A percentile compares a stretch with the other conserved stretches of the same genome.
phyloP scores from a whole-genome alignment of 768 basidiomycete genomes.

The Cystofilobasidium capitatum region DNA sequence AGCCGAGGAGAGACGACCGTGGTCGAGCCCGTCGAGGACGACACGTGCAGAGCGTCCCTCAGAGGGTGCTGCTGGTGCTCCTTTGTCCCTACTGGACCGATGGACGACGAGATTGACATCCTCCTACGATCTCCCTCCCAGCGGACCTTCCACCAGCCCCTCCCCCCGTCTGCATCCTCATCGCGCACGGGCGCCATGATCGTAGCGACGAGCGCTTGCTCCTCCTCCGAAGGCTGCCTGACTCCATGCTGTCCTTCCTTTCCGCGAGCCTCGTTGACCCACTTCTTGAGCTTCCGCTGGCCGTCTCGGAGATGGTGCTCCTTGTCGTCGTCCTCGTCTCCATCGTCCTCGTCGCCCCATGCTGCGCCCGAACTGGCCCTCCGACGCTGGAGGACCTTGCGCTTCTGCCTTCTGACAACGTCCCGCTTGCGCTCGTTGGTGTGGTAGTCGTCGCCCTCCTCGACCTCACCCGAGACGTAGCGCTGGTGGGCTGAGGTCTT shows the following conservation, averaged over 20 bases:
- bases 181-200: neutral
- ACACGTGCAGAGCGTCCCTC: neutral
- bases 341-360: neutral
- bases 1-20: neutral
- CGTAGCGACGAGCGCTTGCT: neutral
- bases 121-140: conserved; percentile 11
- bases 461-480: neutral
- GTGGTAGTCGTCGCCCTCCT: conserved; percentile 7
- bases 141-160: conserved; percentile 18
- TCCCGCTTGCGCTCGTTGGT: conserved; percentile 1
- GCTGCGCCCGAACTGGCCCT: neutral
- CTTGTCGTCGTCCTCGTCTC: neutral
- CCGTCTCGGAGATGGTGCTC: neutral
- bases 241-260: neutral
- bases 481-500: neutral
- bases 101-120: neutral
- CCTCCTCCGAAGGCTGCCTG: neutral
- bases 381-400: neutral
- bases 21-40: neutral
- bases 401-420: conserved; percentile 5
- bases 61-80: neutral
- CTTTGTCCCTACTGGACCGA: neutral
- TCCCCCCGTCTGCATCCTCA: neutral
- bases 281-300: neutral
- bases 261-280: neutral